Conservation (phyloP, 257 asterid genomes). For the Primulina eburnea region DNA sequence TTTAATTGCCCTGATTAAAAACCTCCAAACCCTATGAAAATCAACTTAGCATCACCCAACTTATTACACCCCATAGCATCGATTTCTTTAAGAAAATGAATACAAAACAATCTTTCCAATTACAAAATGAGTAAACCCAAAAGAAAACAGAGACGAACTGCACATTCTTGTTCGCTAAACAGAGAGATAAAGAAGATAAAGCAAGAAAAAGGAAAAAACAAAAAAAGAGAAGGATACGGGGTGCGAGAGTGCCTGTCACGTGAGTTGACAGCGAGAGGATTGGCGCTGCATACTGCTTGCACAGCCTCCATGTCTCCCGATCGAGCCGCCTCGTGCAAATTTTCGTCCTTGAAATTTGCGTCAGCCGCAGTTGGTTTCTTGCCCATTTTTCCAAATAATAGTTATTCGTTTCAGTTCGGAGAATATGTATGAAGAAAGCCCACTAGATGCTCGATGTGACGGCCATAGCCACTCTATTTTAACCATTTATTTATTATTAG, state of each 20-base stretch:
- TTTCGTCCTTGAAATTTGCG: constrained; percentile 40
- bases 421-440: no score
- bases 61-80: not conserved
- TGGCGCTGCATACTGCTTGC: constrained; percentile 54
- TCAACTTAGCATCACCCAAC: not conserved
- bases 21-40: constrained; percentile 7
- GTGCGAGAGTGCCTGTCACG: constrained; percentile 96
- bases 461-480: no score
- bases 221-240: constrained; percentile 58
- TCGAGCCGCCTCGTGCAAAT: constrained; percentile 78
- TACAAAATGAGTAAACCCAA: not conserved
- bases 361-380: constrained; percentile 33
- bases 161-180: not conserved
- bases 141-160: not conserved
- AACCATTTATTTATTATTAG: no score
- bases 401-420: not conserved
- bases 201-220: not conserved
- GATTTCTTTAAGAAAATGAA: not conserved
- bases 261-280: constrained; percentile 76
- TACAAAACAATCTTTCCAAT: not conserved
- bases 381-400: constrained; percentile 28
- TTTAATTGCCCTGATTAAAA: not conserved
- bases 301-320: constrained; percentile 79
- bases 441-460: no score
- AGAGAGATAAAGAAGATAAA: not conserved